Percentiles rank a stretch among this genome's conserved stretches.
These are phyloP conservation scores for Gnomoniopsis smithogilvyi DNA, from an alignment of 2,329 filamentous ascomycete genomes.

Conservation along the genomic window DNA sequence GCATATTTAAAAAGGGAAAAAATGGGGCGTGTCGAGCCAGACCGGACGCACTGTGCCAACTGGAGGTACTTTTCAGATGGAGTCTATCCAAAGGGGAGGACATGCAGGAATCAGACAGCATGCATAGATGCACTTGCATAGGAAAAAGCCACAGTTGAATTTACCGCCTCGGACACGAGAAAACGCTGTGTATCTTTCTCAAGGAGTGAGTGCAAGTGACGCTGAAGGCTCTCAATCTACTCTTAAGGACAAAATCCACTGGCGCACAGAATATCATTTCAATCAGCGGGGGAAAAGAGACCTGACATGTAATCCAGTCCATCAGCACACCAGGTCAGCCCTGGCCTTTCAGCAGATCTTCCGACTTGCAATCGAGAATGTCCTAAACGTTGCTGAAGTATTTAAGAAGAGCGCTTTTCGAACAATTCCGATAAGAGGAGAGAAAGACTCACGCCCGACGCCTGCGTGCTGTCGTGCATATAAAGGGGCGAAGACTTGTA, in stretches of 20 bases:
- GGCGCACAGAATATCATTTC: too few relatives aligned
- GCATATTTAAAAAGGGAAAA: not conserved
- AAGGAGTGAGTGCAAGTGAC: not conserved
- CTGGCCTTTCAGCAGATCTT: too few relatives aligned
- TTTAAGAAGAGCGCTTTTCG: too few relatives aligned
- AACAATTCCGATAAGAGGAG: too few relatives aligned
- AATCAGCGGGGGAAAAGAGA: too few relatives aligned
- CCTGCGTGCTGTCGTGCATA: too few relatives aligned
- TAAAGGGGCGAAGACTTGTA: too few relatives aligned
- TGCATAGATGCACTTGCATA: not conserved
- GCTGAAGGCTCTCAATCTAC: not conserved
- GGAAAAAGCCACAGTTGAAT: constrained; percentile 8
- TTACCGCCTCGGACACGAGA: not conserved
- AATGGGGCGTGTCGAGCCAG: not conserved
- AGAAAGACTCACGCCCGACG: too few relatives aligned
- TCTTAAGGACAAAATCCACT: not conserved
- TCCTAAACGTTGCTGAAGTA: too few relatives aligned
- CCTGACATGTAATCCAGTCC: too few relatives aligned
- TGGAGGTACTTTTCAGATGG: not conserved
- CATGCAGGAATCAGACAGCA: not conserved
- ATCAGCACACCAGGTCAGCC: too few relatives aligned
- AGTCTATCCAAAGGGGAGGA: not conserved
- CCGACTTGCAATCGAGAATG: too few relatives aligned
- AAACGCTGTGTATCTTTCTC: not conserved
- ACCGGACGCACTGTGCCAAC: not conserved